Base-by-base conservation (phyloP, 805 yeast genomes). In the Wickerhamiella azymoides region DNA sequence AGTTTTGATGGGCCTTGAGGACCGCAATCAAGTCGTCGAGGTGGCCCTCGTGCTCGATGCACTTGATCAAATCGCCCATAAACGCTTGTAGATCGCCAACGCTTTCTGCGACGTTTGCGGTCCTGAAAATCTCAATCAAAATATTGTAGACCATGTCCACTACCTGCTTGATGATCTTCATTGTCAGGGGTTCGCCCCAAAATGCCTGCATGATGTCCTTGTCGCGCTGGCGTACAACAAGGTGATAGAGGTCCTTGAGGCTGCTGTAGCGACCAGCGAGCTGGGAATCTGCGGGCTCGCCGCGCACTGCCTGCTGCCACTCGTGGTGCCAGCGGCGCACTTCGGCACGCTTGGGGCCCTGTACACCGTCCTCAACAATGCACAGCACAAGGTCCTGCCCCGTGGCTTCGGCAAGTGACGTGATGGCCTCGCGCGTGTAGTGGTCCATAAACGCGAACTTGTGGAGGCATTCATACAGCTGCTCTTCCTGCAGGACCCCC, bases 101-200 rank as follows among this genome's bases (percentile, higher is more conserved):
- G 10, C 84, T 79, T 40, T 75, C 65, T 50, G 80, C 76, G 48
- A 84, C 70, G 47, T 75, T 72, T 3, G 89, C 83, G 27, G 73
- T 70, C 49, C 75, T 74, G 65, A 83, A 80, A 1, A 84, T 69
- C 25, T 70, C 70, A 47, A 83, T 79, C 58, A 84, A 64, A 1
- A 93, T 92, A 50, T 79, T 80, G 58, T 81, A 83, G 50, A 83
- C 77, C 51, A 82, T 66, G 1, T 84, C 67, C 40, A 92, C 69
- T 25, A 85, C 67, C 40, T 83, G 84, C 52, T 81, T 81, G 47
- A 88, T 66, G 36, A 89, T 69, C 32, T 70, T 70, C n/a, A 86
- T 78, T 39, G 93, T 65, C 52, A 82, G 84, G 0, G 89, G 85
- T 54, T 88, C 94, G 39, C 76, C 77, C 94, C 95, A 84, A 37